Conservation (phyloP, 164 flowering plant species). For the Umbilicus rupestris region DNA sequence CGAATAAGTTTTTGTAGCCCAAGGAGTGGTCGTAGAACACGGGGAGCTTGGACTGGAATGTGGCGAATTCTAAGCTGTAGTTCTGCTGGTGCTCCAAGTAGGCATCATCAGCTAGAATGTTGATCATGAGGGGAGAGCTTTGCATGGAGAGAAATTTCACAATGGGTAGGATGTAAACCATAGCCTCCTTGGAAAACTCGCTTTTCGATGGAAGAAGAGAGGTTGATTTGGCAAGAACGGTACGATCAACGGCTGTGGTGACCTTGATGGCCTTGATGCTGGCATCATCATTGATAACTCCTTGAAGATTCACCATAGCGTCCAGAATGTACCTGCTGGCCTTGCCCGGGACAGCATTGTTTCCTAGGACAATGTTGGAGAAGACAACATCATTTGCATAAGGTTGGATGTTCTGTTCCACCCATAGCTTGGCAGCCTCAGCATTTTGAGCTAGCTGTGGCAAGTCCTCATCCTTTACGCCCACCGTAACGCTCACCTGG, state of each 20-base stretch:
- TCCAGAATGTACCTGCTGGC: constrained; percentile 11
- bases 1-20: constrained; percentile 18
- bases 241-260: constrained; percentile 21
- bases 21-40: constrained; percentile 17
- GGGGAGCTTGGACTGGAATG: constrained; percentile 11
- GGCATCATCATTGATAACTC: background rate
- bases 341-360: constrained; percentile 13
- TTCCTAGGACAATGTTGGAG: constrained; percentile 1
- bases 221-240: constrained; percentile 12
- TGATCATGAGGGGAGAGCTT: constrained; percentile 23
- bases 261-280: constrained; percentile 16
- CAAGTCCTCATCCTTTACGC: constrained; percentile 1
- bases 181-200: constrained; percentile 13
- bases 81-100: constrained; percentile 8
- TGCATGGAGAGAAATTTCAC: constrained; percentile 13
- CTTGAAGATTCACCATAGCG: constrained; percentile 22
- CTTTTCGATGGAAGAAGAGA: constrained; percentile 28
- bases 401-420: constrained; percentile 3
- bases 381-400: background rate
- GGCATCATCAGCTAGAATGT: constrained; percentile 32
- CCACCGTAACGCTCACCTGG: background rate
- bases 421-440: constrained; percentile 7
- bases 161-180: constrained; percentile 7
- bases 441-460: background rate
- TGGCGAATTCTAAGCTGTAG: constrained; percentile 20